Evolutionary conservation across 2,329 filamentous ascomycete genomes (phyloP).

Genomic region (Colletotrichum theobromicola): DNA sequence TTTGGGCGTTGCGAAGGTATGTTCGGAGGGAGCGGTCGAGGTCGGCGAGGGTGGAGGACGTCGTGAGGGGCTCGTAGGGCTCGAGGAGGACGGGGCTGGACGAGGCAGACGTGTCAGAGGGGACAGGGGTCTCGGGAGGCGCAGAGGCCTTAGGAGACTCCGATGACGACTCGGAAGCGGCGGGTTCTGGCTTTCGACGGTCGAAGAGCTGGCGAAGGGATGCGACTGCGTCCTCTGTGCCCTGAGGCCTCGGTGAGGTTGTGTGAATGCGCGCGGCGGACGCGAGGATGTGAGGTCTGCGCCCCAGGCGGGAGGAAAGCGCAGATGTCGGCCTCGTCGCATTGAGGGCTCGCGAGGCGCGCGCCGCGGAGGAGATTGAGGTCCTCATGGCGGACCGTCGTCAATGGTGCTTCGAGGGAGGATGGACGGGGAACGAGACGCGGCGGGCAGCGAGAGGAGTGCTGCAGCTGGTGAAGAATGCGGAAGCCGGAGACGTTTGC

Average conservation of each 20-base stretch:
- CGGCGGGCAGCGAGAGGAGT: rapidly evolving
- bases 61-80: background rate
- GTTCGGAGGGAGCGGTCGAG: background rate
- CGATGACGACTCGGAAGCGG: background rate
- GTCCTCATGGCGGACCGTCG: background rate
- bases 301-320: background rate
- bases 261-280: slow-evolving; percentile 1
- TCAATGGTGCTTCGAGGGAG: background rate
- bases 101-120: background rate
- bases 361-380: background rate
- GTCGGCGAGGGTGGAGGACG: background rate
- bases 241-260: background rate
- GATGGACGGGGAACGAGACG: background rate
- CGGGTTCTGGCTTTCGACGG: background rate
- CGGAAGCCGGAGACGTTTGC: rapidly evolving
- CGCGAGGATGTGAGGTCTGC: background rate
- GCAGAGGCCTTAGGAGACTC: background rate
- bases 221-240: background rate
- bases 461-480: rapidly evolving
- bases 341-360: background rate
- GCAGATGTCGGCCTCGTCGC: background rate
- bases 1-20: background rate
- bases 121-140: background rate
- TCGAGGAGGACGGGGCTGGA: background rate
- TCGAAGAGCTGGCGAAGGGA: background rate